Percentiles rank a stretch among this genome's conserved stretches.
Conservation (phyloP, 768 basidiomycete species). For the Pleurotus salmoneostramineus region DNA sequence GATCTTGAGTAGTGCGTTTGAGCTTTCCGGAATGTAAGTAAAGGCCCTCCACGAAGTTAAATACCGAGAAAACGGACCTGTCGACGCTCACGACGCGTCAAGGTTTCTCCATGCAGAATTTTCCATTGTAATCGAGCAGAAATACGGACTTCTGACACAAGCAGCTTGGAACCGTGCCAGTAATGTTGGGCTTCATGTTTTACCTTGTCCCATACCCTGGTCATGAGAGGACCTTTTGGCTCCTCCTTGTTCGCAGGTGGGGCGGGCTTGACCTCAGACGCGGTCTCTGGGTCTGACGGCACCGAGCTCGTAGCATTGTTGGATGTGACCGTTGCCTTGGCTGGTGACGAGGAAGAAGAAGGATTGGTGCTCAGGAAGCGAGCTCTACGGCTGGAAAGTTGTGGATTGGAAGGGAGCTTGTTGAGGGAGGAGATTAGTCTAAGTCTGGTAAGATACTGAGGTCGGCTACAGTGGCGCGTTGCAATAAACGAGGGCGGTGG, state of each 20-base stretch:
- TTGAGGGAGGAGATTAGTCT: neutral
- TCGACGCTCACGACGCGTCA: conserved; percentile 91
- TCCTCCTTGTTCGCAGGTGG: conserved; percentile 31
- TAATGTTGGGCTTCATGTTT: conserved; percentile 97
- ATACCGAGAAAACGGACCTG: conserved; percentile 51
- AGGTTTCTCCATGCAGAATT: conserved; percentile 82
- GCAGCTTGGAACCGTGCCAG: conserved; percentile 93
- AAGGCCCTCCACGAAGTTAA: neutral
- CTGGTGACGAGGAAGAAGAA: conserved; percentile 8
- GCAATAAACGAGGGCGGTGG: conserved; percentile 37
- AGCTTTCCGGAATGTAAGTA: conserved; percentile 43
- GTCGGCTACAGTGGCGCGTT: conserved; percentile 30
- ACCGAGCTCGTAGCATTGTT: conserved; percentile 8
- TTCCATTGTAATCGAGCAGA: conserved; percentile 86
- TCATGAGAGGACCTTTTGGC: conserved; percentile 38
- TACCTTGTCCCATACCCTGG: conserved; percentile 84
- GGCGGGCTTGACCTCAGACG: conserved; percentile 42
- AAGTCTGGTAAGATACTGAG: conserved; percentile 16
- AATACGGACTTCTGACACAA: conserved; percentile 93
- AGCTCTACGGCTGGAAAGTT: conserved; percentile 9
- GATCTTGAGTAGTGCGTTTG: conserved; percentile 88
- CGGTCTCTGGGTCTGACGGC: conserved; percentile 18
- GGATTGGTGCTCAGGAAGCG: conserved; percentile 34
- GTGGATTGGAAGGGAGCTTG: conserved; percentile 14
- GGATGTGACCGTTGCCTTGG: neutral